Percentiles rank a stretch among this genome's conserved stretches.
These are phyloP conservation scores for Sclerotinia subarctica DNA, from an alignment of 2,329 filamentous ascomycete species.

Conservation along the genomic window DNA sequence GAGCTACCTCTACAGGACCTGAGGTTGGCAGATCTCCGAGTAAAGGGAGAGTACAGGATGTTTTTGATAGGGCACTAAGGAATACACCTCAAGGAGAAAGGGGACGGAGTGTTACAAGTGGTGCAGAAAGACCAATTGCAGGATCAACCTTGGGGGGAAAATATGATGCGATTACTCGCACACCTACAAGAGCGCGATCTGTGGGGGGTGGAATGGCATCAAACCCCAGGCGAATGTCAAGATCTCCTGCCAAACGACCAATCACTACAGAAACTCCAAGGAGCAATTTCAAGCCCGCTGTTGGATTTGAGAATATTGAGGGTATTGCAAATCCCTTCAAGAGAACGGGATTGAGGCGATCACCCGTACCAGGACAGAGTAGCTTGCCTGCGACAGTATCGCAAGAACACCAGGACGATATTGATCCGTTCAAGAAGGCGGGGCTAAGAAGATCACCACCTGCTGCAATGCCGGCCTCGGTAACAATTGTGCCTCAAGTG, in stretches of 20 bases:
- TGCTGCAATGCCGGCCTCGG: conserved; percentile 10
- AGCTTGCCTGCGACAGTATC: conserved; percentile 1
- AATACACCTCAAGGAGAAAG: conserved; percentile 24
- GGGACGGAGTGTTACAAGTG: conserved; percentile 22
- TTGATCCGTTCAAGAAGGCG: conserved; percentile 23
- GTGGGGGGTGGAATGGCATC: conserved; percentile 29
- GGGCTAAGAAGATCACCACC: conserved; percentile 26
- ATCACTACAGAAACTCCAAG: conserved; percentile 15
- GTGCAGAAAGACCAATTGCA: conserved; percentile 24
- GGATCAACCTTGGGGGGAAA: neutral
- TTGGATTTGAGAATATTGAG: conserved; percentile 15
- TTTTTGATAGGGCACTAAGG: conserved; percentile 31
- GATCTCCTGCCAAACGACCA: conserved; percentile 30
- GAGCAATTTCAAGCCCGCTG: conserved; percentile 19
- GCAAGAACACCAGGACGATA: conserved; percentile 20
- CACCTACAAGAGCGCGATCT: conserved; percentile 22
- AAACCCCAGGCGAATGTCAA: conserved; percentile 35
- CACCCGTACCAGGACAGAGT: conserved; percentile 23
- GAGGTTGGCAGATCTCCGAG: conserved; percentile 37
- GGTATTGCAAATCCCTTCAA: conserved; percentile 32
- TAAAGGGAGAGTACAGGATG: conserved; percentile 35
- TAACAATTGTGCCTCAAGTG: neutral
- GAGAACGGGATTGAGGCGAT: conserved; percentile 35
- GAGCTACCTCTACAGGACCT: conserved; percentile 37
- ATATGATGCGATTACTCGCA: conserved; percentile 22